Evolutionary conservation across 306 rosid species (phyloP), one percentile per base, ranked within the genome.

Genomic region (Cicer chorassanicum): DNA sequence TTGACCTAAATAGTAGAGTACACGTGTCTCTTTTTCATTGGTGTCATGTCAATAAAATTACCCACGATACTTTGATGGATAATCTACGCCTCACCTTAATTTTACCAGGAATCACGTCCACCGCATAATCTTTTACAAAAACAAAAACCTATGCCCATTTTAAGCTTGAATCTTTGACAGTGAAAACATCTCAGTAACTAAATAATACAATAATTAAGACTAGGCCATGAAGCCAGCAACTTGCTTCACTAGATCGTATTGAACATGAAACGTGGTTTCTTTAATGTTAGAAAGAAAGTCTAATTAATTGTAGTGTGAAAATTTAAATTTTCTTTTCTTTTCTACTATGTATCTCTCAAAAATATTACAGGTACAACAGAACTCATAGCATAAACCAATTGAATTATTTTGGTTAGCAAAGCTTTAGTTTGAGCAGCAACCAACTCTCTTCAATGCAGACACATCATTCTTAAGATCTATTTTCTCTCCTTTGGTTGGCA

Each of bases 401-500:
- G 55, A 50, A 50, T 14, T 63, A 18, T 62, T 50, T 6, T 50
- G 5, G 11, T 11, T 45, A 45, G 13, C 19, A 4, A n/a, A 14
- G 6, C 45, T 42, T 42, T 42, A 50, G 55, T 8, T 50, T 50
- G 55, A 50, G 18, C 55, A 50, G 55, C 55, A 50, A 50, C 55
- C 55, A 50, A 50, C 55, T 50, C 55, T 50, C 55, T 50, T 50
- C 19, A 50, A 14, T 5, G 55, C 55, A 50, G 55, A 50, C 16
- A 50, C 55, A 50, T 50, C 55, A 50, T 50, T 50, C 18, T 50
- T 50, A 50, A 50, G 16, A 50, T 50, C 55, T 50, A 50, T 50
- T 50, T 50, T 50, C 55, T 50, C 55, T 14, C 55, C 55, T 13
- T 50, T 50, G 8, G 55, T 16, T 50, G 55, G 55, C 21, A 50